A percentile compares a stretch with the other conserved stretches of the same genome.
phyloP scores from a whole-genome alignment of 139 green algal species.

The Eudorina sp. region DNA sequence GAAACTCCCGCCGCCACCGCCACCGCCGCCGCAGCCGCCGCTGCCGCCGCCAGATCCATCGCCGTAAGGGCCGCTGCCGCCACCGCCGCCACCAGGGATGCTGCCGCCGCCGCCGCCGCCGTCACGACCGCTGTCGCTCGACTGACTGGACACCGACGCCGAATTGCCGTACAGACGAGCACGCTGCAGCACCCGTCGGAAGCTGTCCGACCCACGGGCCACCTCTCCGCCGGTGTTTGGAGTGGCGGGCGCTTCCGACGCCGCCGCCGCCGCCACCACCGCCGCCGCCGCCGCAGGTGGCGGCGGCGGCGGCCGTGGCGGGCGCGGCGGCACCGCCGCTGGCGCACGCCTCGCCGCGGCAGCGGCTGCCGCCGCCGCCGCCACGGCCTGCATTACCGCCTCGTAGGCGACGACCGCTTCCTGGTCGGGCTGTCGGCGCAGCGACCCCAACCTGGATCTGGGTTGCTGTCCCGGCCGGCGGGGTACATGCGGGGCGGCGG shows the following conservation, averaged over 20 bases:
- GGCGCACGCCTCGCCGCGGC: no score
- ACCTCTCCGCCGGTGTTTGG: neutral
- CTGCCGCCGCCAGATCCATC: neutral
- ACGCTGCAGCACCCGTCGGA: neutral
- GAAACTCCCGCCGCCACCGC: neutral
- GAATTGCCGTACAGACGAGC: neutral
- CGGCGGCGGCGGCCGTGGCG: neutral
- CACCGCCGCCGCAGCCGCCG: neutral
- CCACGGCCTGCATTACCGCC: no score
- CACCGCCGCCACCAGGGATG: neutral
- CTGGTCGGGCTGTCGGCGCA: no score
- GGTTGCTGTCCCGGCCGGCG: no score
- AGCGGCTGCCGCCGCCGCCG: no score
- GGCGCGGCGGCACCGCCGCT: no score
- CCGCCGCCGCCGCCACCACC: neutral
- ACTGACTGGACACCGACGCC: neutral
- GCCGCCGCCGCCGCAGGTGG: neutral
- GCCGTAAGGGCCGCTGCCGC: neutral
- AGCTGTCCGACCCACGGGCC: neutral
- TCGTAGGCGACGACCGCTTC: no score
- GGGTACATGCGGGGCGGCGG: no score
- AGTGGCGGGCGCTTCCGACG: neutral
- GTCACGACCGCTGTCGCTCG: neutral
- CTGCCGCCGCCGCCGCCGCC: neutral
- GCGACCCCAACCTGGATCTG: no score